Percentiles rank a stretch among this genome's conserved stretches.
Conservation (phyloP, 2,329 filamentous ascomycete species). For the Aspergillus luchuensis region DNA sequence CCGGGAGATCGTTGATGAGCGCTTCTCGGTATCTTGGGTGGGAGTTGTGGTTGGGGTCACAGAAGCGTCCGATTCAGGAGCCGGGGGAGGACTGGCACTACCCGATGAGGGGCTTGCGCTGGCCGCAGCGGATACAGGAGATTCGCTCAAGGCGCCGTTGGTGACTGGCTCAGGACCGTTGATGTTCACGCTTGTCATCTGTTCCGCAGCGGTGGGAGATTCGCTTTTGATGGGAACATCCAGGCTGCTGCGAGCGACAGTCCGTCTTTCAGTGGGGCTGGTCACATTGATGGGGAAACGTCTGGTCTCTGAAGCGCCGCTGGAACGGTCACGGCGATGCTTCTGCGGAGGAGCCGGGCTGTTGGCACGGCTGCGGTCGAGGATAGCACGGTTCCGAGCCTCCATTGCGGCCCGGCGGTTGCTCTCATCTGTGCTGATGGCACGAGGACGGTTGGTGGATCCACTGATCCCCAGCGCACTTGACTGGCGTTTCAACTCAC, state of each 20-base stretch:
- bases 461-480: slow-evolving; percentile 50
- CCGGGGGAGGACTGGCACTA: slow-evolving; percentile 33
- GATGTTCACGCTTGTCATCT: slow-evolving; percentile 29
- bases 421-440: slow-evolving; percentile 93
- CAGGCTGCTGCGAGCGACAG: slow-evolving; percentile 67
- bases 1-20: slow-evolving; percentile 62
- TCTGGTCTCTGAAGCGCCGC: slow-evolving; percentile 69
- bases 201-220: slow-evolving; percentile 42
- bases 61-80: slow-evolving; percentile 36
- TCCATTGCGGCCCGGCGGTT: slow-evolving; percentile 93
- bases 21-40: slow-evolving; percentile 57
- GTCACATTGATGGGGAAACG: slow-evolving; percentile 81
- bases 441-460: slow-evolving; percentile 69
- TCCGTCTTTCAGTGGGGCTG: slow-evolving; percentile 54
- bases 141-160: slow-evolving; percentile 48
- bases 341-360: slow-evolving; percentile 60
- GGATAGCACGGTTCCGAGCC: slow-evolving; percentile 80
- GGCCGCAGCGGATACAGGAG: slow-evolving; percentile 25
- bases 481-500: slow-evolving; percentile 79
- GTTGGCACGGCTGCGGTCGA: slow-evolving; percentile 69
- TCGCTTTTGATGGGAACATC: slow-evolving; percentile 72
- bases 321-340: slow-evolving; percentile 80
- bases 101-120: slow-evolving; percentile 30
- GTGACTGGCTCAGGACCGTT: slow-evolving; percentile 33
- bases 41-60: slow-evolving; percentile 36